Base-by-base conservation (phyloP, 352 stramenopile genomes). In the Phytopythium ostracodes region DNA sequence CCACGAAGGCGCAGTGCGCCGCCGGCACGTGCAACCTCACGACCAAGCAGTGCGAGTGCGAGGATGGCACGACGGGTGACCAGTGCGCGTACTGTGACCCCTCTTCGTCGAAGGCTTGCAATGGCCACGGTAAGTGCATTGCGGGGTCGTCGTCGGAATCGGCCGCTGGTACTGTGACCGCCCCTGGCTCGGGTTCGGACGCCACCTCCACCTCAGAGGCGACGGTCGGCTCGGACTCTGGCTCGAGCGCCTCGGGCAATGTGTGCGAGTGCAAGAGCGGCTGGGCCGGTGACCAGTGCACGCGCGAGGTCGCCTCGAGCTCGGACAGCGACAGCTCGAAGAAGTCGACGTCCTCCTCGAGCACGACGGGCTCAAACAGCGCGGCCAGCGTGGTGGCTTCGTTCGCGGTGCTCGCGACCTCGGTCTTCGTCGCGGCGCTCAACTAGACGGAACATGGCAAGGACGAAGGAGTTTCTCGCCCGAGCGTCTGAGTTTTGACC, bases 71-170 rank as follows among this genome's bases (percentile, higher is more conserved):
- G 10, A 85, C 71, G 0, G 84, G 84, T 33, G 60, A 87, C 70
- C 81, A 92, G 68, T 92, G 84, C 52, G 70, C 81, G 6, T 72
- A 86, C 61, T 92, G 84, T 49, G 81, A 92, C 67, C 75, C 77
- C 0, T 59, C 36, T 10, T 87, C 75, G 7, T 62, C 67, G 22
- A 79, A 76, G 62, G 77, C 81, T 24, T 92, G 83, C 73, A 81
- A 78, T 60, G 74, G 71, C 57, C 67, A 87, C 55, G 83, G 83
- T 57, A 80, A 58, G 50, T 92, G 83, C 54, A 60, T 79, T 25
- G 65, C 72, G 20, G 72, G 71, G 38, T 69, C 71, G 15, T 42
- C 63, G 46, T 53, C 63, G 10, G 55, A 64, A 27, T 75, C 72
- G 27, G 56, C 50, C 18, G 56, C 59, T 5, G 43, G 33, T 25